Evolutionary conservation across 371 early-diverging fungal genomes (phyloP), one percentile per base, ranked within the genome.

Genomic region (Conidiobolus incongruus): DNA sequence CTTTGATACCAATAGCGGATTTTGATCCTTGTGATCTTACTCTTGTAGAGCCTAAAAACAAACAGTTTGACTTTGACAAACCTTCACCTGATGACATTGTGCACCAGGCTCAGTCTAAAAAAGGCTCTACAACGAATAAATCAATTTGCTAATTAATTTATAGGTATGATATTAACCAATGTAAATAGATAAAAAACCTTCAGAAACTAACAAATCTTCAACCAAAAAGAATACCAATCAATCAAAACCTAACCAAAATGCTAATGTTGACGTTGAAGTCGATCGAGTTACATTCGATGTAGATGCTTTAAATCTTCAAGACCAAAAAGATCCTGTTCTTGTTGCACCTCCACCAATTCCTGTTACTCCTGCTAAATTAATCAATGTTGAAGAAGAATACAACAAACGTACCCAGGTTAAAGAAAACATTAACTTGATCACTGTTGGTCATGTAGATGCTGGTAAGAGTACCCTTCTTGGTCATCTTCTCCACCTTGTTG

Each of bases 401-500:
- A 61, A 68, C 37, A 79, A 78, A 52, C 62, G 87, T 4, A 57
- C 65, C 4, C 56, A 60, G 7, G 72, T 67, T 17, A 83, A 84
- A 44, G 70, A 70, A 7, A 64, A 65, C 10, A 40, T 91, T 37
- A 90, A 88, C 44, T 56, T 94, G 22, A 82, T 88, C 1, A 75
- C 91, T 6, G 75, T 89, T 48, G 99, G 99, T 53, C 98, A 99
- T 84, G 98, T 98, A 77, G 98, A 92, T 73, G 88, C 90, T 56
- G 89, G 89, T 66, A 91, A 87, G 75, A 81, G 81, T 53, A 83
- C 82, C 67, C 77, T 78, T 63, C 81, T 79, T 49, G 83, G 99
- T 65, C 96, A 94, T 71, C 82, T 99, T 69, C 86, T 98, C 69
- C 91, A 92, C 81, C 83, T 93, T 72, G 82, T 89, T 71, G 93